Evolutionary conservation across 345 rosid species (phyloP).

Genomic region (Salix purpurea): DNA sequence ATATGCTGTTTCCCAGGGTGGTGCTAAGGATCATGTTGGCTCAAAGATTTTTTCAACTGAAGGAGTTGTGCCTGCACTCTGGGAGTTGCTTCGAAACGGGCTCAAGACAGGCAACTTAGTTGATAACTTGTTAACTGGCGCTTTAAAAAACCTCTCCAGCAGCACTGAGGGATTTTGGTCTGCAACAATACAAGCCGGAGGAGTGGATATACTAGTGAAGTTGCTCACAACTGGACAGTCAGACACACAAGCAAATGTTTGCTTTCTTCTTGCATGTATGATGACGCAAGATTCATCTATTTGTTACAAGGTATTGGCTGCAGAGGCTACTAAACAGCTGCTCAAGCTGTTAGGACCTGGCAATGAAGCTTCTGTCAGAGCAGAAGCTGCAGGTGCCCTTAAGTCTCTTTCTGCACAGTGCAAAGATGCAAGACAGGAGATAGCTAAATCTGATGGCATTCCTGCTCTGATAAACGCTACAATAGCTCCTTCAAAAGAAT

Average conservation of each 20-base stretch:
- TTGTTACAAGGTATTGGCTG: conserved; percentile 78
- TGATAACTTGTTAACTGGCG: conserved; percentile 89
- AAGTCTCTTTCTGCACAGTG: conserved; percentile 91
- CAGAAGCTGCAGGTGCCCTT: conserved; percentile 98
- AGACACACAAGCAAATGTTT: conserved; percentile 81
- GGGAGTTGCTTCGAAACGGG: conserved; percentile 81
- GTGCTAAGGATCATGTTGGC: conserved; percentile 94
- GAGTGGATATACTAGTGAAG: conserved; percentile 94
- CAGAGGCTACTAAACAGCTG: conserved; percentile 85
- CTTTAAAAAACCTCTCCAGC: conserved; percentile 81
- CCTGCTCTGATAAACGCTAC: conserved; percentile 94
- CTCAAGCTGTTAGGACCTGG: conserved; percentile 89
- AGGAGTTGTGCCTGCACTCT: conserved; percentile 95
- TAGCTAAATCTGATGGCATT: conserved; percentile 87
- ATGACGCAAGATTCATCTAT: conserved; percentile 94
- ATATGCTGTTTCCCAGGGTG: conserved; percentile 95
- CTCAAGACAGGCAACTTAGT: conserved; percentile 74
- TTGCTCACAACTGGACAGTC: conserved; percentile 77
- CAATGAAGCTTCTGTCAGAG: conserved; percentile 93
- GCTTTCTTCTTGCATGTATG: conserved; percentile 95
- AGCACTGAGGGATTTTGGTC: conserved; percentile 96
- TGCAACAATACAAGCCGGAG: conserved; percentile 89
- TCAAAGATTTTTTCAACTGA: conserved; percentile 98
- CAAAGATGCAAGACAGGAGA: conserved; percentile 88
- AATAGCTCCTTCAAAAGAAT: conserved; percentile 98